Conservation (phyloP, 1,284 basidiomycete genomes). For the Naganishia sp. region DNA sequence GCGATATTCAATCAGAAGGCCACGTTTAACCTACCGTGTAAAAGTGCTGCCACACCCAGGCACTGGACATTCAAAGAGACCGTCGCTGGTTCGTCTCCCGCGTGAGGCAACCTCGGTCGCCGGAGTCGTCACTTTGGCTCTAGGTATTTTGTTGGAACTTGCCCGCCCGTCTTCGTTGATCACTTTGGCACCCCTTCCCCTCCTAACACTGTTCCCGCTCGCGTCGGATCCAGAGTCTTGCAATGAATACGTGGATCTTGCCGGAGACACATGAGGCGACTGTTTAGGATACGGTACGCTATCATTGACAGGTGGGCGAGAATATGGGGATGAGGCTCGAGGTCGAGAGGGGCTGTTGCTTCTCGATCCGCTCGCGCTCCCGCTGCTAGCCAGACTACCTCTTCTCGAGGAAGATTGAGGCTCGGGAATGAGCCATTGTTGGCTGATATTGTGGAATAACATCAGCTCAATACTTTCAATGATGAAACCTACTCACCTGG, state of each 20-base stretch:
- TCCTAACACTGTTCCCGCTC: constrained; percentile 16
- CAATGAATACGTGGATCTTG: constrained; percentile 9
- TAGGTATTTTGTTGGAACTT: constrained; percentile 19
- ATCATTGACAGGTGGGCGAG: constrained; percentile 21
- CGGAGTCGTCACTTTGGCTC: constrained; percentile 77
- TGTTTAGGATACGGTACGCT: constrained; percentile 18
- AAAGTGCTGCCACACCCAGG: constrained; percentile 94
- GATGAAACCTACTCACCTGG: neutral
- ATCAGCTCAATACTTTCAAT: neutral
- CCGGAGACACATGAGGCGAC: constrained; percentile 19
- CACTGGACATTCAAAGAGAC: constrained; percentile 81
- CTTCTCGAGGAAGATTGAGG: constrained; percentile 20
- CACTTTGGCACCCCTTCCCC: constrained; percentile 1
- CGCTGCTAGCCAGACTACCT: constrained; percentile 15
- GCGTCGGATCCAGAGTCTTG: constrained; percentile 23
- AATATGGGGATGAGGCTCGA: constrained; percentile 17
- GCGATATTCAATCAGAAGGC: constrained; percentile 16
- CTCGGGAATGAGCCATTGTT: constrained; percentile 22
- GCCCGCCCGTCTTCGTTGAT: constrained; percentile 4
- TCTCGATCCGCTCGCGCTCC: constrained; percentile 22
- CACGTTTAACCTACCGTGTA: constrained; percentile 65
- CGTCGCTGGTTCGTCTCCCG: constrained; percentile 83
- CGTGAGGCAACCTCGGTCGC: constrained; percentile 92
- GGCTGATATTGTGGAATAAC: constrained; percentile 3
- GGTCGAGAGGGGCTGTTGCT: constrained; percentile 23